Base-by-base conservation (phyloP, 1,284 basidiomycete species). In the Malassezia psittaci region DNA sequence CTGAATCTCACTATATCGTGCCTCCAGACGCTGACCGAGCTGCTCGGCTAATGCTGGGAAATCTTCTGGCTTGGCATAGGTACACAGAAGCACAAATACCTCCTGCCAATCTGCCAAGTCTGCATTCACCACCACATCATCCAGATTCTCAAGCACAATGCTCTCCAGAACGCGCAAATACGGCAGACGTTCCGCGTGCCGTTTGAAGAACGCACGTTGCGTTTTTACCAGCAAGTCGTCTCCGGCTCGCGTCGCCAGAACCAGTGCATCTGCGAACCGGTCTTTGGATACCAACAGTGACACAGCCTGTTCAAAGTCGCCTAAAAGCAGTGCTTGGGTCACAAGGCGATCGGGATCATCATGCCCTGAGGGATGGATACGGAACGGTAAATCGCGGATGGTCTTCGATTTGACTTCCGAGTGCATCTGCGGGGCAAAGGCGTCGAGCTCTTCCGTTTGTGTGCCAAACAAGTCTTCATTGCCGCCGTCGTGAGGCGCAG, bases 161-260 rank as follows among this genome's bases (percentile, higher is more conserved):
- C 86, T 89, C 76, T 96, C 90, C 82, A 93, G 90, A 6, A 98
- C 81, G 35, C 93, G 87, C 21, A 96, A 82, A 77, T 96, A 96
- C 0, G 90, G 89, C 18, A 87, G 78, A 7, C 82, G 78, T 12
- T 83, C 80, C 4, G 87, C 87, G 58, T 84, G 82, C 49, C 83
- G 81, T 70, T 88, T 85, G 69, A 98, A 98, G 78, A 96, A 98
- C 0, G 87, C 85, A 76, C 88, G 88, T 72, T 96, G 91, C 0
- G 90, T 93, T 54, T 83, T 83, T 41, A 85, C 83, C 19, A 98
- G 79, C n/a, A 98, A 83, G 43, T 90, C 88, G 0, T 85, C 81
- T 0, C 90, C 90, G 36, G 90, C 93, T 61, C 87, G 86, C 19
- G 88, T 90, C 37, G 93, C 90, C 11, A 96, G 82, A 10, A 98